Evolutionary conservation across 2,329 filamentous ascomycete genomes (phyloP).

Genomic region (Penicillium sp.): DNA sequence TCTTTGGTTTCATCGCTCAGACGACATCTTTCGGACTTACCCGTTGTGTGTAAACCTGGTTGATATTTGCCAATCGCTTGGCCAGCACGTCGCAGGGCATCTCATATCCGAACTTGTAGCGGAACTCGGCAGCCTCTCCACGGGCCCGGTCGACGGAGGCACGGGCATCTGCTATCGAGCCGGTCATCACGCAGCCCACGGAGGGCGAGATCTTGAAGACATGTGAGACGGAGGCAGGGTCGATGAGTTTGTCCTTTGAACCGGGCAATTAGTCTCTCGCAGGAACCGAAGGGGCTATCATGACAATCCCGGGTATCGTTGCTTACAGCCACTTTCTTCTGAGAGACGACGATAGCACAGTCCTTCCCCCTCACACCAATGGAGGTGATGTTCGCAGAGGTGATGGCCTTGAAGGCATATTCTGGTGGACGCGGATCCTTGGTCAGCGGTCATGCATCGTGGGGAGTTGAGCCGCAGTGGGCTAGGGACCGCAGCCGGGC

Average conservation of each 20-base stretch:
- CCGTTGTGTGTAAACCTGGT: conserved; percentile 97
- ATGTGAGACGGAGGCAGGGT: conserved; percentile 93
- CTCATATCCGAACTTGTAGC: conserved; percentile 98
- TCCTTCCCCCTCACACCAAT: conserved; percentile 94
- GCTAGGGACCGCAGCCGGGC: neutral
- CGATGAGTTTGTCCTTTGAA: conserved; percentile 92
- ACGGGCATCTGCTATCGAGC: conserved; percentile 94
- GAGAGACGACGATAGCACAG: conserved; percentile 94
- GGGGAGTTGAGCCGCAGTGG: conserved; percentile 21
- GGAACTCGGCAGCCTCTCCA: conserved; percentile 95
- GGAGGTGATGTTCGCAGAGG: conserved; percentile 97
- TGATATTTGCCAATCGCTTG: conserved; percentile 98
- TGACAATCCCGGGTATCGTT: neutral
- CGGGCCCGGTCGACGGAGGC: conserved; percentile 90
- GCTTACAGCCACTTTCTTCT: conserved; percentile 98
- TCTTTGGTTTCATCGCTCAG: neutral
- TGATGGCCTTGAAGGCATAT: conserved; percentile 99
- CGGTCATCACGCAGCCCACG: conserved; percentile 97
- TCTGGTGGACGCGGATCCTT: conserved; percentile 58
- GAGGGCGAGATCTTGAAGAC: conserved; percentile 96
- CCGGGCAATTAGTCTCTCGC: conserved; percentile 17
- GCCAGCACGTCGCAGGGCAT: conserved; percentile 98
- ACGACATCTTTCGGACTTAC: conserved; percentile 50
- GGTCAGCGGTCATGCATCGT: conserved; percentile 29
- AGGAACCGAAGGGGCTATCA: conserved; percentile 2